These are phyloP conservation scores for Xerocomus cyaneibrunnescens DNA, from an alignment of 1,284 basidiomycete species.

Conservation along the genomic window DNA sequence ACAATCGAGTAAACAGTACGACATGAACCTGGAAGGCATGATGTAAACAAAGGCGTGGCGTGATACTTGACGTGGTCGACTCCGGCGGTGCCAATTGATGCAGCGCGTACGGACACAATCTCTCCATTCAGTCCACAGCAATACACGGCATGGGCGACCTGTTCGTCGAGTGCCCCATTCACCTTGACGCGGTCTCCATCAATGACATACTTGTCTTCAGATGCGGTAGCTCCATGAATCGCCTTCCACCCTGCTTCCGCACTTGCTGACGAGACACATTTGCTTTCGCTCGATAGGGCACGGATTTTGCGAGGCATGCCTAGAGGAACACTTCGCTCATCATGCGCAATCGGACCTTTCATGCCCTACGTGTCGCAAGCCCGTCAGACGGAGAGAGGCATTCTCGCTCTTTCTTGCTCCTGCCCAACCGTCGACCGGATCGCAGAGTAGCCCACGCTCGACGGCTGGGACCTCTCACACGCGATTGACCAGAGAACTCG, in stretches of 20 bases:
- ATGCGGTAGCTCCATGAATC: constrained; percentile 26
- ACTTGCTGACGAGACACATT: constrained; percentile 11
- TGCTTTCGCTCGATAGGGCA: constrained; percentile 27
- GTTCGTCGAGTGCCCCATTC: constrained; percentile 34
- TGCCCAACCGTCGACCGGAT: constrained; percentile 10
- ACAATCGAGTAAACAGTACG: too few relatives aligned
- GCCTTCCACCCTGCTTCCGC: constrained; percentile 1
- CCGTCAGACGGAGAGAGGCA: constrained; percentile 27
- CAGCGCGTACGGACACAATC: too few relatives aligned
- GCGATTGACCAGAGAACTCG: constrained; percentile 17
- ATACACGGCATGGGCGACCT: constrained; percentile 21
- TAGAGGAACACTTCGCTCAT: constrained; percentile 25
- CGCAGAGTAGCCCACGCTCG: constrained; percentile 2
- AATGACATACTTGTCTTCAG: constrained; percentile 32
- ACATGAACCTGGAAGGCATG: too few relatives aligned
- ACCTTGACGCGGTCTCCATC: constrained; percentile 30
- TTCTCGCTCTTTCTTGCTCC: constrained; percentile 29
- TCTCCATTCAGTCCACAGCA: not conserved
- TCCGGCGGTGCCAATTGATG: too few relatives aligned
- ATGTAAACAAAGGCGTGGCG: too few relatives aligned
- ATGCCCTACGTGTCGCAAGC: constrained; percentile 34
- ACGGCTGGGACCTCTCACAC: constrained; percentile 5
- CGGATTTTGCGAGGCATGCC: constrained; percentile 33
- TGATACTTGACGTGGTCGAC: too few relatives aligned
- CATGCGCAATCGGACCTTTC: constrained; percentile 9